These are phyloP conservation scores for Cytospora mali DNA, from an alignment of 2,329 filamentous ascomycete genomes.

Conservation along the genomic window DNA sequence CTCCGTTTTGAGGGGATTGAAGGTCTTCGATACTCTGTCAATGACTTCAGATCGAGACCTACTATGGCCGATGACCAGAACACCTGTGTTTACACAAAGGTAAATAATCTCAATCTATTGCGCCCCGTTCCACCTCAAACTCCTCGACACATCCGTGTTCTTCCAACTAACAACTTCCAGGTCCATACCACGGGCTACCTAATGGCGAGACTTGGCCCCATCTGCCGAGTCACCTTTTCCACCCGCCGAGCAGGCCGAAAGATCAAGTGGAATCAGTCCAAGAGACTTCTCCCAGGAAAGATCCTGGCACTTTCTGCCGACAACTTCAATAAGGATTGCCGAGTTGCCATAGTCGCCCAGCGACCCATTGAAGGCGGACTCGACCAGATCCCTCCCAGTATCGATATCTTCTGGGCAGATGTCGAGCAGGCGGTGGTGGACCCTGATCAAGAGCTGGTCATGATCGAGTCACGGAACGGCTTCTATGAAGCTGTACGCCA, in stretches of 20 bases:
- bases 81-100: conserved; percentile 71
- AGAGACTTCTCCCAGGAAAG: conserved; percentile 54
- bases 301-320: conserved; percentile 61
- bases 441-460: conserved; percentile 68
- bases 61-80: conserved; percentile 58
- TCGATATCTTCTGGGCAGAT: conserved; percentile 75
- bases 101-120: conserved; percentile 39
- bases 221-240: conserved; percentile 71
- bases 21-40: conserved; percentile 68
- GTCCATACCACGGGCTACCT: conserved; percentile 68
- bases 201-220: conserved; percentile 63
- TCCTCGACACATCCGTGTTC: neutral
- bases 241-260: conserved; percentile 64
- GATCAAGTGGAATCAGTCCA: conserved; percentile 65
- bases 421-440: conserved; percentile 66
- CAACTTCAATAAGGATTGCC: conserved; percentile 65
- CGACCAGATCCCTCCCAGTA: conserved; percentile 65
- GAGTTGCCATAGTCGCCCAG: conserved; percentile 73
- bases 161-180: conserved; percentile 42
- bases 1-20: conserved; percentile 74
- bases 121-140: neutral
- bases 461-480: conserved; percentile 74
- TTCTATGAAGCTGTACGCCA: conserved; percentile 80
- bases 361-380: conserved; percentile 63
- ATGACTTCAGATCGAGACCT: conserved; percentile 54